Conservation (phyloP, 495 filamentous ascomycete species). For the Penicillium antarcticum region DNA sequence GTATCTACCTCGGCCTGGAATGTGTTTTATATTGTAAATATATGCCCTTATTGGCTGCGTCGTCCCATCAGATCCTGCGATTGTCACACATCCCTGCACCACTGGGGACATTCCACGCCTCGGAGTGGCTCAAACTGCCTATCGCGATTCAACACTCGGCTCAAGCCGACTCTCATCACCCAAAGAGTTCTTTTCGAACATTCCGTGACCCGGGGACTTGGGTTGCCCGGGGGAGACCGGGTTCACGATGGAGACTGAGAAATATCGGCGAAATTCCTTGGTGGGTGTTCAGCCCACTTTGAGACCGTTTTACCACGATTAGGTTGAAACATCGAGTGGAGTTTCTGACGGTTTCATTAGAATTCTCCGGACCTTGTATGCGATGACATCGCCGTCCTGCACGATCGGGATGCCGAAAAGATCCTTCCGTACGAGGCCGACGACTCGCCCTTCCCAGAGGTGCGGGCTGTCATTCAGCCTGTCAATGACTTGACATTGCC, state of each 20-base stretch:
- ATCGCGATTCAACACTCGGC: background rate
- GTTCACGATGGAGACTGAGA: slow-evolving; percentile 3
- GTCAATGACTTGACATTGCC: slow-evolving; percentile 65
- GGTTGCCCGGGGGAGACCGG: background rate
- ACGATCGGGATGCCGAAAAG: slow-evolving; percentile 34
- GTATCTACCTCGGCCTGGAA: background rate
- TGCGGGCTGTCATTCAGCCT: slow-evolving; percentile 39
- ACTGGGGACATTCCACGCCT: background rate
- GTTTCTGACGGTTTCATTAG: background rate
- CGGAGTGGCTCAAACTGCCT: background rate
- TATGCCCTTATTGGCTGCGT: background rate
- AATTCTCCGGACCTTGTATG: background rate
- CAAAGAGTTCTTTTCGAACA: too few relatives aligned
- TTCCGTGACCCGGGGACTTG: background rate
- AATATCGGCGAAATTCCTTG: slow-evolving; percentile 8
- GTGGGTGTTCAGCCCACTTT: slow-evolving; percentile 10
- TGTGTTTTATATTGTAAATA: too few relatives aligned
- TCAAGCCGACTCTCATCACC: background rate
- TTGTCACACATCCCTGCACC: background rate
- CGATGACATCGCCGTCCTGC: slow-evolving; percentile 24
- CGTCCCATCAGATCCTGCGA: background rate
- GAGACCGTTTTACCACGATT: background rate
- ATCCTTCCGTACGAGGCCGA: slow-evolving; percentile 49
- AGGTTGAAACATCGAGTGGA: background rate
- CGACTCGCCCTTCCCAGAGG: slow-evolving; percentile 71